phyloP scores from a whole-genome alignment of 2,329 filamentous ascomycete species.

The Sarocladiaceae sp. region DNA sequence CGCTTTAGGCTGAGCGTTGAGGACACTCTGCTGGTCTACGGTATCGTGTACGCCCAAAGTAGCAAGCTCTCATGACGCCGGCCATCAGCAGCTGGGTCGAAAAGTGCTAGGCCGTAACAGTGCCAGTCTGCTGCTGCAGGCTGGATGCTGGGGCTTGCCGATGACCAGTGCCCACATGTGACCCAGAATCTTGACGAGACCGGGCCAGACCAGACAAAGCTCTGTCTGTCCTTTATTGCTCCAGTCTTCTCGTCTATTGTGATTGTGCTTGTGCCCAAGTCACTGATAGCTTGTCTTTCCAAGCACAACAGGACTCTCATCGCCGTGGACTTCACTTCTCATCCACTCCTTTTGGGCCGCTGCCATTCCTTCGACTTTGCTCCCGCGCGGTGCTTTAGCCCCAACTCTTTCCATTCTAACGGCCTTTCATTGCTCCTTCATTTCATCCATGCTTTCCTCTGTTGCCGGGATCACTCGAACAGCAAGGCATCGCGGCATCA shows the following conservation, averaged over 20 bases:
- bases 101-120: no score
- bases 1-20: no score
- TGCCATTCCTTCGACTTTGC: background rate
- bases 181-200: background rate
- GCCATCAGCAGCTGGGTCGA: background rate
- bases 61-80: background rate
- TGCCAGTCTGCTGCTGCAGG: background rate
- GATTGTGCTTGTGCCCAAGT: no score
- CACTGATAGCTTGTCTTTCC: no score
- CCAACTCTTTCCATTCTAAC: background rate
- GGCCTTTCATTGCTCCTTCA: background rate
- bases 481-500: no score
- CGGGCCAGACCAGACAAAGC: background rate
- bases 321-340: background rate
- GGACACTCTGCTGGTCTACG: no score
- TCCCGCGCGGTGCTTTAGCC: no score
- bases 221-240: background rate
- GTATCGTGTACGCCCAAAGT: no score
- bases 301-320: background rate
- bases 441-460: background rate
- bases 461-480: no score
- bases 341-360: background rate
- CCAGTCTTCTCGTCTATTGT: background rate
- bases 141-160: background rate
- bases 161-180: background rate